Evolutionary conservation across 1,284 basidiomycete species (phyloP), one percentile per base, ranked within the genome.

Genomic region (Ganoderma leucocontextum): DNA sequence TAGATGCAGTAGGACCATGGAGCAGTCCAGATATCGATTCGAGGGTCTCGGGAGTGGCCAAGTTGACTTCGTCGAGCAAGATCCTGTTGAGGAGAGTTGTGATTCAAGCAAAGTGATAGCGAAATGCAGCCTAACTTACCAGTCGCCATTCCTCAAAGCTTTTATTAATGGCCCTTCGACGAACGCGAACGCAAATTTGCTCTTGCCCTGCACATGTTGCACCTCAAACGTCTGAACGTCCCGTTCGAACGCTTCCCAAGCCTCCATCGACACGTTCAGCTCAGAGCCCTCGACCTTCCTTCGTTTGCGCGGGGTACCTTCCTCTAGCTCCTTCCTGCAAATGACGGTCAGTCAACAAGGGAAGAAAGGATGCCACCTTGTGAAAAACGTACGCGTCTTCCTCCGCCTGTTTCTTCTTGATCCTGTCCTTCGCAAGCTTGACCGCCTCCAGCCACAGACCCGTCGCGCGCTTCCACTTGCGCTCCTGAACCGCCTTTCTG

Each of bases 81-180:
- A 99, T 89, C 95, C 95, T 96, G 65, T n/a, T 63, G 65, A 35
- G 1, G 12, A 41, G 17, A n/a, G n/a, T 42, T 22, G n/a, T 33
- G 8, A 49, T 41, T 39, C 41, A 13, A 60, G 36, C 42, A 61
- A 68, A 68, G 53, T 19, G 49, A 13, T 13, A 29, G n/a, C 29
- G 13, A 38, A 69, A 58, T 62, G 63, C 12, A 49, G 0, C 2
- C 22, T 55, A 70, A 81, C 88, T 72, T 74, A 96, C 98, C 98
- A 99, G 78, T 97, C 91, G 9, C 98, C 98, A 49, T 88, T 86
- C 55, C 92, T 88, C 68, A 99, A 81, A 0, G 98, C 98, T 75
- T 93, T 94, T n/a, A 99, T 91, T 15, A 99, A 83, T 10, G 98
- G 97, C 0, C 98, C 98, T 78, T 99, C 98, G 2, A 99, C 91